Base-by-base conservation (phyloP, 1,284 basidiomycete species). In the Mycena sp. region DNA sequence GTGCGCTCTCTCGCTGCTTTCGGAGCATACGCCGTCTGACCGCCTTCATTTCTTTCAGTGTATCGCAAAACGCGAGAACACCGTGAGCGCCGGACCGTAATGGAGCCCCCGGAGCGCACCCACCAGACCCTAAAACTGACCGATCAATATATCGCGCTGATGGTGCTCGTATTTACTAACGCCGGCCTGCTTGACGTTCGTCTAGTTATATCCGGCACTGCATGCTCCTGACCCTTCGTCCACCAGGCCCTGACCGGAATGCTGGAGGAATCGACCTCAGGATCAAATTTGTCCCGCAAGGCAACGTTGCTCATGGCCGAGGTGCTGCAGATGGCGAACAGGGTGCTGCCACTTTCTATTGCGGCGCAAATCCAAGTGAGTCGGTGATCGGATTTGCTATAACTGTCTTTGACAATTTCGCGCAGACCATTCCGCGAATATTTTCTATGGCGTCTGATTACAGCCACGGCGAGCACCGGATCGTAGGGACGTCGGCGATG, bases 291-390 rank as follows among this genome's bases (percentile, higher is more conserved):
- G 19, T 87, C 91, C 12, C 86, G 93, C 35, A 98, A 97, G 74
- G 96, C 96, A 1, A 97, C 94, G 0, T 77, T 98, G 7, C 83
- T 99, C n/a, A 88, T 99, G 76, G 95, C 93, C 7, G 95, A 99
- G 75, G 80, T 99, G 10, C 82, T 99, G 50, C 91, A 95, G 53
- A 88, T 96, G 72, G 90, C 94, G 0, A 98, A 96, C 70, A 86
- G 91, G 55, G 89, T 98, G 1, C 77, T 99, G n/a, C 97, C 98
- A 0, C 78, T 95, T 21, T 83, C 87, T 2, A 82, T 93, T 55
- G 94, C 95, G 1, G 92, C 95, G 1, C 86, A 86, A 55, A 88
- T 98, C 30, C 95, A 97, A 81, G 93, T 90, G 60, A 64, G 80
- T 69, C n/a, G 4, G 10, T n/a, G 17, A 17, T 37, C 32, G 17